Evolutionary conservation across 2,329 filamentous ascomycete genomes (phyloP), one percentile per base, ranked within the genome.

Genomic region (Rhinocladiella similis): DNA sequence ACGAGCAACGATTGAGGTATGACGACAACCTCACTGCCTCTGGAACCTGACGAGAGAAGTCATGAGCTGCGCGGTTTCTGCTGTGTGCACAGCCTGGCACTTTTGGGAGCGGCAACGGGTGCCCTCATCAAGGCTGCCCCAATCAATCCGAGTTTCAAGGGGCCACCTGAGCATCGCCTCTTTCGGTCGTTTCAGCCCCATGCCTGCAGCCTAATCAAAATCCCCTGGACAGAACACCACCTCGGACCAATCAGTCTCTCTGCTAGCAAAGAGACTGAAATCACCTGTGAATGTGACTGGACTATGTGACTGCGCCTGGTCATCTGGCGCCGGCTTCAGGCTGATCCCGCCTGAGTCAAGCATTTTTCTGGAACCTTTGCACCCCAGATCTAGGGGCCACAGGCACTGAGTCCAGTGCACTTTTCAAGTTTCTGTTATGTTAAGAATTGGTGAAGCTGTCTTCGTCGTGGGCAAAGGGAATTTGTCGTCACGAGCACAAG

Each of bases 91-190:
- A 47, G 43, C 29, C 42, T 27, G 22, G 27, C 41, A 46, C 20
- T 22, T 47, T 29, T 22, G 14, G 39, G 38, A 14, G 10, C 7
- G 29, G 29, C 29, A 33, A 33, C 10, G 29, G 29, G 10, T 7
- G 29, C 20, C 43, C 9, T 46, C 25, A 9, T 16, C 43, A 25
- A 45, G 20, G 42, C 22, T 45, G 42, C 18, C 25, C 25, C 25
- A 27, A 10, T 20, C 43, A 29, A 14, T 29, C 25, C 20, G 43
- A 4, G 43, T 46, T 46, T 46, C 43, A 46, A 33, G 43, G n/a
- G 38, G 38, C 43, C 43, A 22, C 43, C 22, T 46, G 43, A 46
- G 43, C 43, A 46, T 46, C 20, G 43, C 43, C 43, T 27, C 20
- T 46, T 22, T 46, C n/a, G 43, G 38, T 41, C 38, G 18, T 41